Evolutionary conservation across 257 asterid genomes (phyloP), one percentile per base, ranked within the genome.

Genomic region (Fraxinus pennsylvanica): DNA sequence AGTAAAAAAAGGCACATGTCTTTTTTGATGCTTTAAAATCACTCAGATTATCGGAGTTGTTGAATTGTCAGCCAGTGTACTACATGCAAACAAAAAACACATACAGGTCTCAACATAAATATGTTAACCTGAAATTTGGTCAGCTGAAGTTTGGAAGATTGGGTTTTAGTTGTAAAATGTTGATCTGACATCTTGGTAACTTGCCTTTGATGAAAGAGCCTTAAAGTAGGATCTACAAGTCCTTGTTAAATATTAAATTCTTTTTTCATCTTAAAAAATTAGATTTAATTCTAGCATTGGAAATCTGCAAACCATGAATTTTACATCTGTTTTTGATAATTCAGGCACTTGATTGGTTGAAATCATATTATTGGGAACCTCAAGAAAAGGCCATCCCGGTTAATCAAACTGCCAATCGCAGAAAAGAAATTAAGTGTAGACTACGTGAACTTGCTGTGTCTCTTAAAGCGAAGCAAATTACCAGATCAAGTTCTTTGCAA

Each of bases 331-430:
- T 81, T 59, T 65, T 30, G 52, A 65, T 32, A 36, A 78, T 84
- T 78, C 89, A 91, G 98, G 98, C 98, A 30, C 91, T 94, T 87
- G 94, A 86, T 80, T 94, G 97, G 98, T 85, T 94, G 91, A 80
- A 88, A 78, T 89, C 89, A 29, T 90, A 92, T 80, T 92, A 94
- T 74, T 94, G 98, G 98, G 91, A 88, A 72, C 96, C 97, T 72
- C 98, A 94, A 85, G 93, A 86, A 82, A 86, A 81, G 73, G 85
- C 81, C n/a, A 87, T 92, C 71, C 91, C 92, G 78, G 33, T 69
- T 73, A 85, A 89, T 76, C 79, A 80, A 59, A 65, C 82, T 65
- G 80, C 84, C 79, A 79, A 82, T 77, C 80, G 86, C 71, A 87
- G 84, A 85, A 88, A 81, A 81, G 92, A 91, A 87, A 91, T 92